These are phyloP conservation scores for Protomyces arabidopsidicola DNA, from an alignment of 1,139 yeast genomes.

Conservation along the genomic window DNA sequence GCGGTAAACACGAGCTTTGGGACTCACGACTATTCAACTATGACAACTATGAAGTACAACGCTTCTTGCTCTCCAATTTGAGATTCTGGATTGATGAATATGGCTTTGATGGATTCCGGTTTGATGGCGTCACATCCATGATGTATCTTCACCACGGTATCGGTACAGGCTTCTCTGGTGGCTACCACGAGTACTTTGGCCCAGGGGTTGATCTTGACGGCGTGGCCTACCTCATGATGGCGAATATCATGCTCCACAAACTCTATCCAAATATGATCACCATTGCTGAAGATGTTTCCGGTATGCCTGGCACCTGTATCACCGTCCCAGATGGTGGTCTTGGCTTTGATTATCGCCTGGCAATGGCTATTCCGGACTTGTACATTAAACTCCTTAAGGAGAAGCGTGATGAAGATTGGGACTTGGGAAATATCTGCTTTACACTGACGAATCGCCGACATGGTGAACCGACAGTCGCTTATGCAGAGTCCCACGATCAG, in stretches of 20 bases:
- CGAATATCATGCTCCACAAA: slow-evolving; percentile 66
- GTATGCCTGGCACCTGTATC: slow-evolving; percentile 91
- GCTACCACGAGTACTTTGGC: slow-evolving; percentile 84
- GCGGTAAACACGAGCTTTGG: slow-evolving; percentile 89
- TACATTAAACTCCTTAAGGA: slow-evolving; percentile 94
- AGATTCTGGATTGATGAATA: slow-evolving; percentile 79
- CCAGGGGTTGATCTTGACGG: slow-evolving; percentile 83
- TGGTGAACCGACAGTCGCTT: slow-evolving; percentile 83
- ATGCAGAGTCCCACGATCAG: slow-evolving; percentile 95
- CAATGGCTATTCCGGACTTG: slow-evolving; percentile 99
- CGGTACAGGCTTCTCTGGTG: slow-evolving; percentile 83
- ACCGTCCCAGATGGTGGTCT: slow-evolving; percentile 74
- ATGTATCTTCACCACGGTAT: slow-evolving; percentile 87
- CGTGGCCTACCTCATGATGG: slow-evolving; percentile 76
- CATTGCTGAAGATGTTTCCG: slow-evolving; percentile 95
- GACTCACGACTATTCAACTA: slow-evolving; percentile 91
- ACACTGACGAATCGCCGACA: slow-evolving; percentile 86
- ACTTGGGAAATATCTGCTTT: slow-evolving; percentile 69
- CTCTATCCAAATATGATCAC: slow-evolving; percentile 58
- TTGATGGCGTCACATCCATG: slow-evolving; percentile 96
- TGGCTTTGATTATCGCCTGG: slow-evolving; percentile 87
- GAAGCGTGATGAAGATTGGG: slow-evolving; percentile 83
- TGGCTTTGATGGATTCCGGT: slow-evolving; percentile 89
- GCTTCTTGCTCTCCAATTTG: slow-evolving; percentile 82
- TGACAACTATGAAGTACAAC: slow-evolving; percentile 80